A percentile compares a stretch with the other conserved stretches of the same genome.
phyloP scores from a whole-genome alignment of 169 alveolate species.

The Babesia gibsoni region DNA sequence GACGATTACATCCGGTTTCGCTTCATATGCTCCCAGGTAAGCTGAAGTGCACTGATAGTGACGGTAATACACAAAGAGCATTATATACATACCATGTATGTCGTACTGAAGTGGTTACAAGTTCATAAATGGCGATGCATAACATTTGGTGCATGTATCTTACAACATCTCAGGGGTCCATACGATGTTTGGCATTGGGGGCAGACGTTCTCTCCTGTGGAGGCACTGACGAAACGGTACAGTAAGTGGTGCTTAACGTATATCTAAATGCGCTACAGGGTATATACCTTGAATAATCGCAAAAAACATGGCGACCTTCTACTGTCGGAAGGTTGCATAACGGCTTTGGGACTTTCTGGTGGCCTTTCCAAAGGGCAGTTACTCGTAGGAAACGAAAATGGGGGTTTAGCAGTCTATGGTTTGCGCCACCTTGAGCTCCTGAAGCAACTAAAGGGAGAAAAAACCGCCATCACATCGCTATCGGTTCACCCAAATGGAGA shows the following conservation, averaged over 20 bases:
- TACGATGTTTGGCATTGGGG: conserved; percentile 43
- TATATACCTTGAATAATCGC: conserved; percentile 39
- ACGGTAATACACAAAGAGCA: too few relatives aligned
- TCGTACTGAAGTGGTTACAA: too few relatives aligned
- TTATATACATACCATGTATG: too few relatives aligned
- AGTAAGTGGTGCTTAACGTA: background rate
- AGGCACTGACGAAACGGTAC: conserved; percentile 67
- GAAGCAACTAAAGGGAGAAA: conserved; percentile 54
- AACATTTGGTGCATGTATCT: too few relatives aligned
- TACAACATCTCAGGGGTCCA: conserved; percentile 43
- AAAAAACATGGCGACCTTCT: conserved; percentile 61
- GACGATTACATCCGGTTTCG: conserved; percentile 29
- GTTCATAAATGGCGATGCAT: too few relatives aligned
- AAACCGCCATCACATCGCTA: conserved; percentile 34
- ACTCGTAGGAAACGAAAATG: conserved; percentile 58
- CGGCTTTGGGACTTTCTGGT: conserved; percentile 41
- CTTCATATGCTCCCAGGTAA: conserved; percentile 55
- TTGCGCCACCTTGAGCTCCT: conserved; percentile 15
- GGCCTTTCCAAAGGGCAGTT: conserved; percentile 35
- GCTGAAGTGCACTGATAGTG: too few relatives aligned
- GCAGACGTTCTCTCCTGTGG: conserved; percentile 53
- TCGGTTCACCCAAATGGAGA: conserved; percentile 57
- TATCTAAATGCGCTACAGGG: background rate
- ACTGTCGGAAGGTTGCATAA: conserved; percentile 56
- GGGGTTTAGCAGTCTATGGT: conserved; percentile 21